phyloP scores from a whole-genome alignment of 2,329 filamentous ascomycete species.

The Hymenoscyphus fructigenus region DNA sequence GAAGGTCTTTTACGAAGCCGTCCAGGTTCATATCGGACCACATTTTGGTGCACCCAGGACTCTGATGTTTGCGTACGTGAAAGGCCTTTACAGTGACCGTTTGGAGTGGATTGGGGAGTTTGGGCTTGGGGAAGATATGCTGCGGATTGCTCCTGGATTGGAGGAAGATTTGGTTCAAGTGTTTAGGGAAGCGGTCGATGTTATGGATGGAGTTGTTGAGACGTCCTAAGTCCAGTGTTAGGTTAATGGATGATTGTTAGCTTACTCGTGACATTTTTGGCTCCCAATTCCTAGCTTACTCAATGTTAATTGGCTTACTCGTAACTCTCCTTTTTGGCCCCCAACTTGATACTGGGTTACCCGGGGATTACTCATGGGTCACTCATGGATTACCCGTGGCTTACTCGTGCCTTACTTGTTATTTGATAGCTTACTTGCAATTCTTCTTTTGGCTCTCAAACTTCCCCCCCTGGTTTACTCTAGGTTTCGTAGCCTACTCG shows the following conservation, averaged over 20 bases:
- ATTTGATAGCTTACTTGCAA: too few relatives aligned
- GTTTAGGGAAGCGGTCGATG: background rate
- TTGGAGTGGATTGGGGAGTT: conserved; percentile 19
- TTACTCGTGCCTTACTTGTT: too few relatives aligned
- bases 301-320: too few relatives aligned
- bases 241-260: background rate
- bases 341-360: too few relatives aligned
- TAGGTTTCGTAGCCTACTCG: too few relatives aligned
- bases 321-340: too few relatives aligned
- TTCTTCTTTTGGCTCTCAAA: too few relatives aligned
- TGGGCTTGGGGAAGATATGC: conserved; percentile 22
- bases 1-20: conserved; percentile 49
- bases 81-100: conserved; percentile 23
- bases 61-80: conserved; percentile 41
- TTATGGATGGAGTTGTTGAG: background rate
- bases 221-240: background rate
- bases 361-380: too few relatives aligned
- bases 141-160: conserved; percentile 26
- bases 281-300: too few relatives aligned
- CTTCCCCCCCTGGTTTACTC: too few relatives aligned
- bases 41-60: conserved; percentile 55
- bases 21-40: conserved; percentile 51
- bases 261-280: too few relatives aligned
- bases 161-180: conserved; percentile 18
- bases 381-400: too few relatives aligned